Conservation (phyloP, 257 asterid species). For the Solanum medicagineum region DNA sequence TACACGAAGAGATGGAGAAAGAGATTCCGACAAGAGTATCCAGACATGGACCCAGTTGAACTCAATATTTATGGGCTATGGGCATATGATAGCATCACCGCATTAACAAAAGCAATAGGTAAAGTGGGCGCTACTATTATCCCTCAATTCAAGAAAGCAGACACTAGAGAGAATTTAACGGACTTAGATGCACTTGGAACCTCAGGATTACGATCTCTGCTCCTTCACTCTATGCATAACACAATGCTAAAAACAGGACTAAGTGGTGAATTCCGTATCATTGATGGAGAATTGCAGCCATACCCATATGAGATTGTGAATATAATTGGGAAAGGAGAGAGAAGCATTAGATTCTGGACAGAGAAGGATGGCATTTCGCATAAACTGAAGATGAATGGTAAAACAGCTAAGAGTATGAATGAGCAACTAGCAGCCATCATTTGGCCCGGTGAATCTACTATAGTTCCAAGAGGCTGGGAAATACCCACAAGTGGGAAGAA, state of each 20-base stretch:
- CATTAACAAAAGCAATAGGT: slow-evolving; percentile 23
- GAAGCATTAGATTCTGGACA: slow-evolving; percentile 33
- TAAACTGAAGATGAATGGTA: background rate
- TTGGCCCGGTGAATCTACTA: slow-evolving; percentile 31
- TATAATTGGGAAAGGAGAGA: slow-evolving; percentile 18
- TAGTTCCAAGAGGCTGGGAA: slow-evolving; percentile 33
- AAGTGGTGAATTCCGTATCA: slow-evolving; percentile 30
- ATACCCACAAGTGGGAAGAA: slow-evolving; percentile 25
- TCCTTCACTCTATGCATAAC: slow-evolving; percentile 14
- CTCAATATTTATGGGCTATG: slow-evolving; percentile 32
- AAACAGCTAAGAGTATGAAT: background rate
- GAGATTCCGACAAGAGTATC: slow-evolving; percentile 31
- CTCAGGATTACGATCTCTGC: slow-evolving; percentile 18
- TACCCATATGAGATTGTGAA: slow-evolving; percentile 35
- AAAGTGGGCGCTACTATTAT: background rate
- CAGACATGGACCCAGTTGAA: slow-evolving; percentile 13
- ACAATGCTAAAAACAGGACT: slow-evolving; percentile 11
- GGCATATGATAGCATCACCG: slow-evolving; percentile 31
- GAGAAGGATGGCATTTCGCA: slow-evolving; percentile 11
- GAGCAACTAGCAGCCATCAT: slow-evolving; percentile 13
- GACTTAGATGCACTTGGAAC: slow-evolving; percentile 29
- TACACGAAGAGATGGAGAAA: slow-evolving; percentile 27
- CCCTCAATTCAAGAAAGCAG: background rate
- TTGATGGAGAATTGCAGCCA: slow-evolving; percentile 22
- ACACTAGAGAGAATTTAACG: background rate